Evolutionary conservation across 306 rosid genomes (phyloP).

Genomic region (Rosa persica): DNA sequence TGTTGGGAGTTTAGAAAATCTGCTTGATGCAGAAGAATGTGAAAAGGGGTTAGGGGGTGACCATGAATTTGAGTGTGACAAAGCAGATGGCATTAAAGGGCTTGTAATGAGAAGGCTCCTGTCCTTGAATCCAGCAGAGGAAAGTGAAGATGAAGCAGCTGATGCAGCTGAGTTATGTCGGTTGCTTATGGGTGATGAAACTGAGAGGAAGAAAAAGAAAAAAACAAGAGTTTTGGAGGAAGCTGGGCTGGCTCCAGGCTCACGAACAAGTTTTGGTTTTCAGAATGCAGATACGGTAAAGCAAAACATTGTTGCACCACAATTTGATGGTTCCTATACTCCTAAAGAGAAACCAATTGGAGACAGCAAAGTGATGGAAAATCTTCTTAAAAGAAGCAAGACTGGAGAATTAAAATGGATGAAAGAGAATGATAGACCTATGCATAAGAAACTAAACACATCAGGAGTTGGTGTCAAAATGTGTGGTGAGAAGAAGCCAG

Average conservation of each 20-base stretch:
- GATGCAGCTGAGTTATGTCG: slow-evolving; percentile 48
- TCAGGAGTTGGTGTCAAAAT: slow-evolving; percentile 65
- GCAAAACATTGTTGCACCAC: slow-evolving; percentile 38
- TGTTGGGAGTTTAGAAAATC: slow-evolving; percentile 87
- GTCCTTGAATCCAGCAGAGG: slow-evolving; percentile 55
- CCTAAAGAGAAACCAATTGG: slow-evolving; percentile 48
- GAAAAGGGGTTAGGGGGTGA: slow-evolving; percentile 26
- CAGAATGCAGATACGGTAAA: slow-evolving; percentile 51
- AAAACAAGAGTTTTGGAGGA: slow-evolving; percentile 44
- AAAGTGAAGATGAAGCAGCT: slow-evolving; percentile 75
- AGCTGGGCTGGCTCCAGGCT: slow-evolving; percentile 40
- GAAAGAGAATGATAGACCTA: slow-evolving; percentile 47
- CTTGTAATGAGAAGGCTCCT: slow-evolving; percentile 75
- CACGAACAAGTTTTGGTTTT: slow-evolving; percentile 42
- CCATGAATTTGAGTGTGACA: slow-evolving; percentile 32
- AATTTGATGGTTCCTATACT: slow-evolving; percentile 48
- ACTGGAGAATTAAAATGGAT: slow-evolving; percentile 50
- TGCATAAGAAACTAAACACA: slow-evolving; percentile 68
- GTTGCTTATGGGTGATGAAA: slow-evolving; percentile 78
- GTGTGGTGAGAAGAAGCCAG: slow-evolving; percentile 76
- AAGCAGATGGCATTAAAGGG: slow-evolving; percentile 72
- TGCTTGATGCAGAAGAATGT: slow-evolving; percentile 88
- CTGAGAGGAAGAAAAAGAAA: slow-evolving; percentile 69
- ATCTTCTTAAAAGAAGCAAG: slow-evolving; percentile 46
- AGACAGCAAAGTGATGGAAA: slow-evolving; percentile 58